Base-by-base conservation (phyloP, 805 yeast species). In the Dipodascus albidus region DNA sequence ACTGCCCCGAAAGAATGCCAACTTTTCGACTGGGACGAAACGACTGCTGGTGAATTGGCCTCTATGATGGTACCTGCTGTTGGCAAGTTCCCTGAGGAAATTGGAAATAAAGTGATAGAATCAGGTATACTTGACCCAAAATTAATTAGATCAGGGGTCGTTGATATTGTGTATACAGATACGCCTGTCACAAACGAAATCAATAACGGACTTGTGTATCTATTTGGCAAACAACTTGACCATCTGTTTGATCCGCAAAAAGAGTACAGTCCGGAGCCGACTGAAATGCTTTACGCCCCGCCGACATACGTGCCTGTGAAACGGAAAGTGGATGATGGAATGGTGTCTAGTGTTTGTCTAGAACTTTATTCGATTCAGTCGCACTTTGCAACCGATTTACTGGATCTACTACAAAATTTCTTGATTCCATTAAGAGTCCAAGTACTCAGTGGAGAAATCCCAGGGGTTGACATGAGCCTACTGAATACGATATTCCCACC, bases 191-290 rank as follows among this genome's bases (percentile, higher is more conserved):
- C 76, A 1, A 74, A 80, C 22, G 87, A 85, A 49, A 71, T 76
- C 15, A 91, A 90, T 66, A 89, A 90, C 62, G 79, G 75, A 54
- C 65, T 91, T 20, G 96, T 89, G 0, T 83, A 76, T 56, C 65
- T 84, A 35, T 68, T 91, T 3, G 98, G 98, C 0, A 83, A 82
- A 47, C 97, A 90, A 66, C 69, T 87, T 47, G 96, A 90, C 58
- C 91, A 85, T 60, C 68, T 91, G 41, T 91, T 91, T 67, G 95
- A 91, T 62, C 96, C 97, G 0, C 69, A 89, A 53, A 76, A 87
- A 3, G 97, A 90, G 67, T 91, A 91, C 65, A 86, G 95, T 0
- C 98, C 97, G 0, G 96, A 91, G 66, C 80, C 83, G 27, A 80
- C 95, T 41, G 91, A 85, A 56, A 73, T 77, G 54, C 73, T 78